These are phyloP conservation scores for Fusarium transvaalense DNA, from an alignment of 2,329 filamentous ascomycete genomes.

Conservation along the genomic window DNA sequence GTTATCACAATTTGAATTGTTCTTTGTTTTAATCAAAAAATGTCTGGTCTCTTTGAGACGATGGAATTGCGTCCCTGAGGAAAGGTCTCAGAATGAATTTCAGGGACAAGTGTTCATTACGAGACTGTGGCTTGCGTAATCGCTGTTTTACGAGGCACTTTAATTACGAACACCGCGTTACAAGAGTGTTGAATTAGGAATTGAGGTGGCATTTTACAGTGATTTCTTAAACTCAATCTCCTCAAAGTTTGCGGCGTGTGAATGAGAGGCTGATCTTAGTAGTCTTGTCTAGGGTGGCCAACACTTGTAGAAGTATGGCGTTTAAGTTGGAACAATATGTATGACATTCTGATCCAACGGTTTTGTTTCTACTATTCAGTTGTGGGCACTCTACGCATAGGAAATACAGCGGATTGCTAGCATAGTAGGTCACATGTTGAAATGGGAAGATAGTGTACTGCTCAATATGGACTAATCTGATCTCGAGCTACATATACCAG, in stretches of 20 bases:
- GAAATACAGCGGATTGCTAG: fast-evolving
- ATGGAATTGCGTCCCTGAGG: neutral
- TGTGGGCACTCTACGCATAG: fast-evolving
- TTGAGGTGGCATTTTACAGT: neutral
- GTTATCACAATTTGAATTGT: neutral
- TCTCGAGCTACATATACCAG: too few relatives aligned
- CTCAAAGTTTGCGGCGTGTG: neutral
- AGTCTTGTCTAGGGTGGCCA: neutral
- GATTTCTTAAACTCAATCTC: too few relatives aligned
- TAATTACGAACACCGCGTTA: neutral
- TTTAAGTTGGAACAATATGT: neutral
- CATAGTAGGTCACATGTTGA: neutral
- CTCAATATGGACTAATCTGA: too few relatives aligned
- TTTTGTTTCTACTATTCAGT: neutral
- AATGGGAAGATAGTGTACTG: neutral
- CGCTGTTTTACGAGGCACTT: neutral
- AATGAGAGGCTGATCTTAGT: neutral
- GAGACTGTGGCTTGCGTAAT: slow-evolving; percentile 31
- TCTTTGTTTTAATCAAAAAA: slow-evolving; percentile 1
- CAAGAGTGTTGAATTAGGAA: neutral
- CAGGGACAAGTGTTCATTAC: slow-evolving; percentile 30
- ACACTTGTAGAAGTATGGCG: neutral
- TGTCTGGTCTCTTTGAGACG: neutral
- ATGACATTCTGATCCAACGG: neutral
- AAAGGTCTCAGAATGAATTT: slow-evolving; percentile 1